These are phyloP conservation scores for Trypanosomatidae sp. DNA, from an alignment of 208 protist genomes.

Conservation along the genomic window DNA sequence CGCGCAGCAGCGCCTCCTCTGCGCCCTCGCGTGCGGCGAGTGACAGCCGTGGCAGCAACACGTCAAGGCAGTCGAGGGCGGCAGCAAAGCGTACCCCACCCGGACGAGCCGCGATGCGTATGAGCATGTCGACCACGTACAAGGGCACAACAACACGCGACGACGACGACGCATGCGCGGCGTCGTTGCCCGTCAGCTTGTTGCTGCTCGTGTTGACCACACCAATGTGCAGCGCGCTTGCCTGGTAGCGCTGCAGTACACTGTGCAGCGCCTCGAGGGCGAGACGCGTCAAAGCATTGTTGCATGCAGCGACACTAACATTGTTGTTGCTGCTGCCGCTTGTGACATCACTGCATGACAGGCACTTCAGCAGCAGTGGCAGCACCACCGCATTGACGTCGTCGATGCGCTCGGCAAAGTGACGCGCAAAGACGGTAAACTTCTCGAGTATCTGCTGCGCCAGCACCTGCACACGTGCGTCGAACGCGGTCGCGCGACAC, in stretches of 20 bases:
- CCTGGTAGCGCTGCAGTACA: constrained; percentile 6
- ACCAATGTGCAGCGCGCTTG: no score
- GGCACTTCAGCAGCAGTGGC: constrained; percentile 23
- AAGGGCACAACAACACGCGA: constrained; percentile 5
- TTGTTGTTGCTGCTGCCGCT: no score
- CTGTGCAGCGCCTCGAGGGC: constrained; percentile 11
- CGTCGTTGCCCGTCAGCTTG: no score
- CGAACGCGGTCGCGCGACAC: constrained; percentile 8
- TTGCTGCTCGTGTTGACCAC: no score
- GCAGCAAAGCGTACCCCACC: constrained; percentile 2
- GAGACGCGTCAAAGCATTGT: constrained; percentile 10
- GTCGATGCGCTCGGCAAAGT: constrained; percentile 13
- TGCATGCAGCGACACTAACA: no score
- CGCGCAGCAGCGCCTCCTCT: constrained; percentile 8
- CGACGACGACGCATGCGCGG: no score
- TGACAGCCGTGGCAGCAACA: constrained; percentile 8
- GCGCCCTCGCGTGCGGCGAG: constrained; percentile 10
- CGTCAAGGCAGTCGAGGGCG: constrained; percentile 22
- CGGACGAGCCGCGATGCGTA: constrained; percentile 6
- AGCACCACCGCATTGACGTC: constrained; percentile 16
- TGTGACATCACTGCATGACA: constrained; percentile 11
- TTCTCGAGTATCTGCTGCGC: constrained; percentile 34
- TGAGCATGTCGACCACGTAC: constrained; percentile 11
- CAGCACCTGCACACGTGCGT: constrained; percentile 9
- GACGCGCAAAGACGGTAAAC: constrained; percentile 10